These are phyloP conservation scores for Beta lomatogona DNA, from an alignment of 179 eudicot species.

Conservation along the genomic window DNA sequence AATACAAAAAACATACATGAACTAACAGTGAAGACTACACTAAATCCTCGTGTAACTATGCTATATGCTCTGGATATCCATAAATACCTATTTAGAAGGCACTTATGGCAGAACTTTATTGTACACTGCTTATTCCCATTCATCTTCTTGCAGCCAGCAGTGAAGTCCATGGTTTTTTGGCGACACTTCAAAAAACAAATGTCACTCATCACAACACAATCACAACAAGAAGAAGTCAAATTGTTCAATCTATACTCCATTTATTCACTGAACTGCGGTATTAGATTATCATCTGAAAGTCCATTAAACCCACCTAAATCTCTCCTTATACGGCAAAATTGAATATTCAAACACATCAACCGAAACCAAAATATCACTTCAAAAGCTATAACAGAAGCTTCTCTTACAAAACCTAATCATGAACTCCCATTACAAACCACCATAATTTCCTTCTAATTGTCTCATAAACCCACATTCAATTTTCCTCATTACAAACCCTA, in stretches of 20 bases:
- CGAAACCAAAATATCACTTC: neutral
- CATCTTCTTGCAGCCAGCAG: conserved; percentile 66
- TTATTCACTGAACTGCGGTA: neutral
- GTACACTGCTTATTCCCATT: conserved; percentile 57
- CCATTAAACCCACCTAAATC: no score
- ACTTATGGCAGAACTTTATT: conserved; percentile 58
- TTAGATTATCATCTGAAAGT: neutral
- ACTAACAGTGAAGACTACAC: neutral
- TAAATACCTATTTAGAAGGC: conserved; percentile 77
- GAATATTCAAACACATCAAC: neutral
- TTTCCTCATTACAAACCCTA: neutral
- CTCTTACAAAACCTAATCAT: neutral
- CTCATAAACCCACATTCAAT: neutral
- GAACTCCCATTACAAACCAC: no score
- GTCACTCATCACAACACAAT: conserved; percentile 5
- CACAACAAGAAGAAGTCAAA: neutral
- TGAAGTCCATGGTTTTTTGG: conserved; percentile 66
- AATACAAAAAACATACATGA: neutral
- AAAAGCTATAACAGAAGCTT: neutral
- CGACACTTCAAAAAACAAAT: conserved; percentile 58
- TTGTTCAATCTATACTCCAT: neutral
- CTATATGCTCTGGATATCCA: no score
- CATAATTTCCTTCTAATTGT: no score
- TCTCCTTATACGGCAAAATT: neutral
- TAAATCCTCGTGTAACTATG: no score